A percentile compares a stretch with the other conserved stretches of the same genome.
Conservation (phyloP, 176 grass and related monocot genomes). For the Panicum miliaceum region DNA sequence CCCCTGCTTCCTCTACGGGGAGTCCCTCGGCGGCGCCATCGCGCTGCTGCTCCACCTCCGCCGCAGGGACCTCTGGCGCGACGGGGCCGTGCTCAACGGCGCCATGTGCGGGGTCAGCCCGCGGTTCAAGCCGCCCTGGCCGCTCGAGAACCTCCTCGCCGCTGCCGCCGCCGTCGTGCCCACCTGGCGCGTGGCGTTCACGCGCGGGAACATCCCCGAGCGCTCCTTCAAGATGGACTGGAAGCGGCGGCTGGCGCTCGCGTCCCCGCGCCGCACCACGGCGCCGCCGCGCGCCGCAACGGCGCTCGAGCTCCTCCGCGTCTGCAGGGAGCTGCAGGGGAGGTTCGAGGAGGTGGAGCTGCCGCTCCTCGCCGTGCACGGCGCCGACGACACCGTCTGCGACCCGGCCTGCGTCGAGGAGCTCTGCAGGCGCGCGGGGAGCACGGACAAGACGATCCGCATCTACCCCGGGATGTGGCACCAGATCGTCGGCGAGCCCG, state of each 20-base stretch:
- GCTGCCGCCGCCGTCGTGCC: constrained; percentile 57
- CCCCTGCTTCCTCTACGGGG: constrained; percentile 83
- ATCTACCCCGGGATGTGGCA: constrained; percentile 91
- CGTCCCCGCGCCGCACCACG: constrained; percentile 60
- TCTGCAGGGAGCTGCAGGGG: constrained; percentile 74
- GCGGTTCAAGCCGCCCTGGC: constrained; percentile 83
- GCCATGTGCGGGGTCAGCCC: constrained; percentile 92
- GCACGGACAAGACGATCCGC: constrained; percentile 75
- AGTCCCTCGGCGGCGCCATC: constrained; percentile 91
- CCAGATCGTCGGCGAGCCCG: constrained; percentile 84
- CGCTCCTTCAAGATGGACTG: constrained; percentile 83
- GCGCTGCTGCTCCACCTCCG: constrained; percentile 75
- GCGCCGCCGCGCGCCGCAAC: constrained; percentile 64
- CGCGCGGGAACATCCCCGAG: constrained; percentile 67
- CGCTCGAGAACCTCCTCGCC: constrained; percentile 75
- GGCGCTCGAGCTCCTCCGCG: constrained; percentile 77
- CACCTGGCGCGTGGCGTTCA: constrained; percentile 78
- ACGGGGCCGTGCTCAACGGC: constrained; percentile 79
- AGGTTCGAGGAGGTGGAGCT: constrained; percentile 72
- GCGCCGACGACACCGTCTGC: constrained; percentile 73
- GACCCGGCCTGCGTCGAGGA: constrained; percentile 81
- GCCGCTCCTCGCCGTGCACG: constrained; percentile 74
- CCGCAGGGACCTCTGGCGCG: constrained; percentile 46
- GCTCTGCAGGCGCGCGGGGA: constrained; percentile 58
- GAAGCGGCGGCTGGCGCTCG: constrained; percentile 68